Percentiles rank a stretch among this genome's conserved stretches.
Conservation (phyloP, 805 yeast genomes). For the Tetrapisispora arboricola region DNA sequence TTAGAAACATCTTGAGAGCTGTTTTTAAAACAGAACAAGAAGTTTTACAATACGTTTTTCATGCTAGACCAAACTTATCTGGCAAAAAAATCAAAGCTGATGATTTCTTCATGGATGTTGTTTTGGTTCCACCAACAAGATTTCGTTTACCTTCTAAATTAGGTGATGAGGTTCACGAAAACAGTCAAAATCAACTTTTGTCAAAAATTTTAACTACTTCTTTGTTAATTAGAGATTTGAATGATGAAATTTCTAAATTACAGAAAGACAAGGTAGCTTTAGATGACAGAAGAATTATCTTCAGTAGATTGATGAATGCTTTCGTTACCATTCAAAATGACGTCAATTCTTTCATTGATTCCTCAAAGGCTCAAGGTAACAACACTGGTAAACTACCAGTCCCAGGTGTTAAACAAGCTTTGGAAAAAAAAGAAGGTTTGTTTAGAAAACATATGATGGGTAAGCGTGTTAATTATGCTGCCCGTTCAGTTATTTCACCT, state of each 20-base stretch:
- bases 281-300: constrained; percentile 65
- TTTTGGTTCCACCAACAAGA: constrained; percentile 93
- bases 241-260: constrained; percentile 62
- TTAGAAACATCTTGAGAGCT: constrained; percentile 63
- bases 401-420: constrained; percentile 95
- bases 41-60: constrained; percentile 64
- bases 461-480: constrained; percentile 97
- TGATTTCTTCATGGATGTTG: constrained; percentile 77
- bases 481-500: constrained; percentile 97
- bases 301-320: constrained; percentile 88
- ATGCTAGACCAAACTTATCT: constrained; percentile 56
- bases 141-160: constrained; percentile 93
- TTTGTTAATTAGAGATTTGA: constrained; percentile 74
- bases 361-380: constrained; percentile 74
- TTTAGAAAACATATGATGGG: constrained; percentile 99
- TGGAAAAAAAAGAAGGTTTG: constrained; percentile 96
- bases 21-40: constrained; percentile 67
- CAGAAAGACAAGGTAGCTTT: constrained; percentile 49
- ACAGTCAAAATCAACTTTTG: constrained; percentile 81
- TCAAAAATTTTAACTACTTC: constrained; percentile 73
- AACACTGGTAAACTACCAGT: constrained; percentile 57
- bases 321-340: constrained; percentile 93
- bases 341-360: constrained; percentile 87
- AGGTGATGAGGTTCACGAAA: constrained; percentile 95
- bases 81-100: constrained; percentile 50